These are phyloP conservation scores for Chlamydomonas eustigma DNA, from an alignment of 139 green algal species.

Conservation along the genomic window DNA sequence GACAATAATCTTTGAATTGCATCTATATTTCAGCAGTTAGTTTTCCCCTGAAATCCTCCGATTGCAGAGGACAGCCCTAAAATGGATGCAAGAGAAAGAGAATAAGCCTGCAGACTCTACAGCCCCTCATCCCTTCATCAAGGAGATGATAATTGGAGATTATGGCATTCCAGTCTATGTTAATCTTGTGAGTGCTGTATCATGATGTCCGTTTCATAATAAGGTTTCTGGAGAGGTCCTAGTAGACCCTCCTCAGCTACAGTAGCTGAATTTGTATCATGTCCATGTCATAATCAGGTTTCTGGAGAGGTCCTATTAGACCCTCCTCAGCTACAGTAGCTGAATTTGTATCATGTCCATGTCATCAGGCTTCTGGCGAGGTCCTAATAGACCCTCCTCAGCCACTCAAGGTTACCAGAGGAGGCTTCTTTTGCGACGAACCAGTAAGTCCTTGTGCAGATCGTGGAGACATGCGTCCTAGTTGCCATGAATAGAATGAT, in stretches of 20 bases:
- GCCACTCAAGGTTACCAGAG: constrained; percentile 44
- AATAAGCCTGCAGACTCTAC: neutral
- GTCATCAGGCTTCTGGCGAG: constrained; percentile 33
- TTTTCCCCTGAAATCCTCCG: neutral
- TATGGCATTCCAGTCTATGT: too few species aligned
- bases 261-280: too few species aligned
- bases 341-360: too few species aligned
- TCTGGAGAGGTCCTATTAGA: too few species aligned
- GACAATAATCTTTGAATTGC: too few species aligned
- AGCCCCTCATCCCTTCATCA: constrained; percentile 39
- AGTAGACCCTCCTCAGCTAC: too few species aligned
- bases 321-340: too few species aligned
- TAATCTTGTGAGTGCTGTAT: too few species aligned
- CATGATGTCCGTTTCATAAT: constrained; percentile 4
- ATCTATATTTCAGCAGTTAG: neutral
- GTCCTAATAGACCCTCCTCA: constrained; percentile 28
- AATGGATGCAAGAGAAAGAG: constrained; percentile 69
- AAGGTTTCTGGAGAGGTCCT: constrained; percentile 38
- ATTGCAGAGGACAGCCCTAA: constrained; percentile 50
- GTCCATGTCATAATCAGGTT: constrained; percentile 10
- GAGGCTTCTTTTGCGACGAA: constrained; percentile 90
- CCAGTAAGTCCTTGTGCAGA: constrained; percentile 61
- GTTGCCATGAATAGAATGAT: too few species aligned
- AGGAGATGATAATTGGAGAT: too few species aligned
- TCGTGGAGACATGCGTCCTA: too few species aligned